These are phyloP conservation scores for Coffea canephora DNA, from an alignment of 257 asterid genomes.

Conservation along the genomic window DNA sequence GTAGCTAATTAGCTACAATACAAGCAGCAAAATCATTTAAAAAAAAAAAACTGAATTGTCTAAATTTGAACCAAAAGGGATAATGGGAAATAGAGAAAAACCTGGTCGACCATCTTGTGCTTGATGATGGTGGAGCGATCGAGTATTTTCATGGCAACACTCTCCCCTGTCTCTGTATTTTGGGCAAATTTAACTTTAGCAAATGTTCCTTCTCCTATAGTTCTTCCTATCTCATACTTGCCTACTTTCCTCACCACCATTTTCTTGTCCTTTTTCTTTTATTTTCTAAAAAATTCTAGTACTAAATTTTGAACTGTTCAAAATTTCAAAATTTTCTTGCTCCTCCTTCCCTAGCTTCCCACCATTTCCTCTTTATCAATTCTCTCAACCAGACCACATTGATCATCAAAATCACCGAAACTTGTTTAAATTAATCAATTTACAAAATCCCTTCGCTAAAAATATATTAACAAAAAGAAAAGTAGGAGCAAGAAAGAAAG, in stretches of 20 bases:
- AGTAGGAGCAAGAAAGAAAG: not conserved
- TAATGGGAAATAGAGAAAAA: constrained; percentile 4
- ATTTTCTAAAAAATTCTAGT: not conserved
- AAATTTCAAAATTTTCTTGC: not conserved
- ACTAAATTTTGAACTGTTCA: not conserved
- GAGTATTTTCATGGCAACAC: constrained; percentile 98
- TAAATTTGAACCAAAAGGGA: not conserved
- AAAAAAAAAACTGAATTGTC: not conserved
- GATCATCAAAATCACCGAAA: not conserved
- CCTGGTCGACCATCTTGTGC: constrained; percentile 99
- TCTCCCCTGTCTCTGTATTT: constrained; percentile 95
- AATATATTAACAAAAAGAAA: not conserved
- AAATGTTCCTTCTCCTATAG: constrained; percentile 96
- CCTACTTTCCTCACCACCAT: constrained; percentile 98
- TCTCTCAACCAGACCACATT: not conserved
- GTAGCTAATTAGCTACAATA: not conserved
- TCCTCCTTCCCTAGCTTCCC: not conserved
- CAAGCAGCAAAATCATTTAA: not conserved
- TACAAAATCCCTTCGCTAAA: not conserved
- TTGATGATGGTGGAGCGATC: constrained; percentile 94
- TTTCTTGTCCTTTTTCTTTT: not conserved
- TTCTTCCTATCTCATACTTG: constrained; percentile 95
- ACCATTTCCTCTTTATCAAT: not conserved
- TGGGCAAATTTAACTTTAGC: constrained; percentile 99
- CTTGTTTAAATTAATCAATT: not conserved